These are phyloP conservation scores for Juglanconis oblonga DNA, from an alignment of 2,329 filamentous ascomycete genomes.

Conservation along the genomic window DNA sequence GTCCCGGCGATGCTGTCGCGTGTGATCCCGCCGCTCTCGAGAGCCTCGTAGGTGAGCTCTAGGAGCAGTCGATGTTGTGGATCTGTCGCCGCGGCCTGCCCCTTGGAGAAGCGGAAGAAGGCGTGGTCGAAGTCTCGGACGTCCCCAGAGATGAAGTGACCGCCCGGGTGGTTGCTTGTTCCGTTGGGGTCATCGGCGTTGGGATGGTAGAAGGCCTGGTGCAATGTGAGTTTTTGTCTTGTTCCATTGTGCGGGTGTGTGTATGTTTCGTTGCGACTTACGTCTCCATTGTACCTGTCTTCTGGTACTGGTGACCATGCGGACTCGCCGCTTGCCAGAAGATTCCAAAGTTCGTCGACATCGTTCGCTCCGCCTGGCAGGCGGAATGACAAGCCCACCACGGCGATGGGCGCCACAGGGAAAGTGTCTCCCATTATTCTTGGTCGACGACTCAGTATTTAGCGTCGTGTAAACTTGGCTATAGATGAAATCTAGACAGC, in stretches of 20 bases:
- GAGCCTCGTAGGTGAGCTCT: conserved; percentile 62
- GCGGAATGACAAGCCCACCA: neutral
- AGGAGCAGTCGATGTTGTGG: conserved; percentile 64
- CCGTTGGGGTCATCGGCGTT: neutral
- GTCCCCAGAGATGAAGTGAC: neutral
- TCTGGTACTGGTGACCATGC: neutral
- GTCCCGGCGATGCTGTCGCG: conserved; percentile 23
- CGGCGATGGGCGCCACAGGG: neutral
- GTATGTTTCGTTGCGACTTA: too few species aligned
- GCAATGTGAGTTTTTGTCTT: too few species aligned
- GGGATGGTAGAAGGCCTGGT: neutral
- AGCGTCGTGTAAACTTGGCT: too few species aligned
- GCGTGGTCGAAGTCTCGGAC: conserved; percentile 21
- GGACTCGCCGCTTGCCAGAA: neutral
- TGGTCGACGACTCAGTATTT: too few species aligned
- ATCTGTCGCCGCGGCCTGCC: conserved; percentile 64
- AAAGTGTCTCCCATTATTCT: too few species aligned
- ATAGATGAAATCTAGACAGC: too few species aligned
- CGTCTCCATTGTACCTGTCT: neutral
- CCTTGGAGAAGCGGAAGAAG: conserved; percentile 62
- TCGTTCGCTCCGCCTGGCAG: conserved; percentile 1
- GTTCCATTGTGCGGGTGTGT: too few species aligned
- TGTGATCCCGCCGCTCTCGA: conserved; percentile 45
- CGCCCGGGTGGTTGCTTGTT: neutral
- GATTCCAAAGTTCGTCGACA: neutral